phyloP scores from a whole-genome alignment of 2,329 filamentous ascomycete species.

The Ophiostoma perfectum region DNA sequence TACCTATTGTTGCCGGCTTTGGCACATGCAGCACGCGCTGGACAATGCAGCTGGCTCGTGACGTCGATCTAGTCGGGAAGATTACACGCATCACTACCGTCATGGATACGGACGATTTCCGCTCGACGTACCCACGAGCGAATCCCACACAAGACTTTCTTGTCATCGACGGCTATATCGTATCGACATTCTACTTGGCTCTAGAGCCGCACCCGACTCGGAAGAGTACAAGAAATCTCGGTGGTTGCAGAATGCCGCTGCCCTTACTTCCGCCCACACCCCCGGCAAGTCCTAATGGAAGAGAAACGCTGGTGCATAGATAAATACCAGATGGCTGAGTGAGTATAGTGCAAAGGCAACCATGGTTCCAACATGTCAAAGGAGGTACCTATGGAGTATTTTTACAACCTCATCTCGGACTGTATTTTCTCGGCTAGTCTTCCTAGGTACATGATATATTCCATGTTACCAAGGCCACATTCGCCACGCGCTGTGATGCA shows the following conservation, averaged over 20 bases:
- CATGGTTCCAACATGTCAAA: too few relatives aligned
- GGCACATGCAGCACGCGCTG: neutral
- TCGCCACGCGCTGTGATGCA: too few relatives aligned
- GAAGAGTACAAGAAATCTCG: neutral
- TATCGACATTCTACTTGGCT: neutral
- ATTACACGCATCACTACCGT: neutral
- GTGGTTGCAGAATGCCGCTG: neutral
- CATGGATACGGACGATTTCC: neutral
- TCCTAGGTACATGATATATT: too few relatives aligned
- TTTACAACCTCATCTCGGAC: too few relatives aligned
- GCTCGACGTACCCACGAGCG: neutral
- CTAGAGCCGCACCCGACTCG: neutral
- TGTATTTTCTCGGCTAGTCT: too few relatives aligned
- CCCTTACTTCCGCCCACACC: neutral
- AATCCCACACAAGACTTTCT: neutral
- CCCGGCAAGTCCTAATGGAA: neutral
- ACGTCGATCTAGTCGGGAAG: neutral
- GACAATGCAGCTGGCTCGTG: neutral
- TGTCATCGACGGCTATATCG: neutral
- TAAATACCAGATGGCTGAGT: neutral
- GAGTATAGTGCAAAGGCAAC: too few relatives aligned
- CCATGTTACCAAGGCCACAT: too few relatives aligned
- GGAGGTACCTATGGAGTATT: too few relatives aligned
- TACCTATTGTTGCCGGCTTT: neutral
- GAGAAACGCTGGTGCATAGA: neutral